Base-by-base conservation (phyloP, 805 yeast genomes). In the Soucietia sequanensis region DNA sequence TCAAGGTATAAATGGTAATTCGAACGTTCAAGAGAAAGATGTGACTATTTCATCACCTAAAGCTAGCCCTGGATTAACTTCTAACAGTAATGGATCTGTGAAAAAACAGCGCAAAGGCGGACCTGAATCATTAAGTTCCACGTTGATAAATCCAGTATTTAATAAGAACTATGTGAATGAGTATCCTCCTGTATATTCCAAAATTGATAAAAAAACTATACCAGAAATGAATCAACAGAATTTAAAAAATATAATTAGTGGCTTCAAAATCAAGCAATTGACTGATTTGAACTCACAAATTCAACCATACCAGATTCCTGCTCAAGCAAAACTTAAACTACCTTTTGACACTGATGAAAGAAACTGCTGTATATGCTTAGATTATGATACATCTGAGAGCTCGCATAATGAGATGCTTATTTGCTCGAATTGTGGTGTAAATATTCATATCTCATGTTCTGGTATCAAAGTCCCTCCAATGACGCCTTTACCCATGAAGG, bases 361-460 rank as follows among this genome's bases (percentile, higher is more conserved):
- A 12, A 56, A 64, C 9, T 84, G 93, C 51, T 72, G 79, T 30
- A 76, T 84, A 0, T 84, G 93, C 46, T 58, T 72, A 4, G 70
- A 62, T 8, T 34, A 46, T 4, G 70, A 65, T 9, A 52, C 58
- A 4, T 39, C 54, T 1, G 53, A 48, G 8, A 25, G 38, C 5
- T 38, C 54, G 4, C 21, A 32, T 1, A 45, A 62, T 3, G 72
- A 69, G 23, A 63, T 75, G 46, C 45, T 83, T 7, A 58, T 69
- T 1, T 88, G 96, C 54, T 50, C 66, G 2, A 64, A 68, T 19
- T 89, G 96, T 64, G 84, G 84, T 0, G 59, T 86, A 21, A 70
- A 69, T 35, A 87, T 81, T 2, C 96, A 89, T 54, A 65, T 75
- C 3, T 56, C 72, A 0, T 89, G 96, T 49, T 81, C 80, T 50